Conservation (phyloP, 2,329 filamentous ascomycete species). For the Ophiostoma sp. region DNA sequence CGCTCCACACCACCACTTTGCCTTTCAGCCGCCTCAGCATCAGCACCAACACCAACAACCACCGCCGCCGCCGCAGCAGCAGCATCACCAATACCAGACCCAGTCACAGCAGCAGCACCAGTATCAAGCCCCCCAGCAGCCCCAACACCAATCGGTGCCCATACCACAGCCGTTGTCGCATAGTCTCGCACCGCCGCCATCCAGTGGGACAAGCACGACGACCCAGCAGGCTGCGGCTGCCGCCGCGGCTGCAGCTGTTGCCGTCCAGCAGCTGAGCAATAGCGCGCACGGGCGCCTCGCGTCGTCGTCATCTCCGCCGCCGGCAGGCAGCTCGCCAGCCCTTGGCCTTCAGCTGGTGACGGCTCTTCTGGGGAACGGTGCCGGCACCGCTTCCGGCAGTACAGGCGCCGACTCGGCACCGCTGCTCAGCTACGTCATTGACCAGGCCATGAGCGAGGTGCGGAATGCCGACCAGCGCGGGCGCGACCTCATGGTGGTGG, state of each 20-base stretch:
- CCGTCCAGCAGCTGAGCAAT: slow-evolving; percentile 22
- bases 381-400: not conserved
- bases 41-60: not conserved
- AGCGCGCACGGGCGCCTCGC: not conserved
- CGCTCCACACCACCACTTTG: not conserved
- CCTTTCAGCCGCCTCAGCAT: not conserved
- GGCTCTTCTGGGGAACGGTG: not conserved
- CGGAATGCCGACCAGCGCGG: slow-evolving; percentile 40
- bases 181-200: not conserved
- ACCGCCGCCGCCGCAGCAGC: not conserved
- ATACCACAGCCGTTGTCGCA: slow-evolving; percentile 13
- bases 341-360: not conserved
- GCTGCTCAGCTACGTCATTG: slow-evolving; percentile 40
- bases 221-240: slow-evolving; percentile 15
- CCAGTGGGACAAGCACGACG: not conserved
- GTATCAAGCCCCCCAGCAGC: not conserved
- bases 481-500: slow-evolving; percentile 47
- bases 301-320: not conserved
- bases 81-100: not conserved
- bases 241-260: slow-evolving; percentile 23
- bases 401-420: slow-evolving; percentile 19
- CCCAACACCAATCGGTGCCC: not conserved
- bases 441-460: slow-evolving; percentile 44
- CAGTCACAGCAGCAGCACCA: slow-evolving; percentile 2
- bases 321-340: slow-evolving; percentile 4